Conservation (phyloP, 2,329 filamentous ascomycete species). For the Tolypocladium cylindrosporum region DNA sequence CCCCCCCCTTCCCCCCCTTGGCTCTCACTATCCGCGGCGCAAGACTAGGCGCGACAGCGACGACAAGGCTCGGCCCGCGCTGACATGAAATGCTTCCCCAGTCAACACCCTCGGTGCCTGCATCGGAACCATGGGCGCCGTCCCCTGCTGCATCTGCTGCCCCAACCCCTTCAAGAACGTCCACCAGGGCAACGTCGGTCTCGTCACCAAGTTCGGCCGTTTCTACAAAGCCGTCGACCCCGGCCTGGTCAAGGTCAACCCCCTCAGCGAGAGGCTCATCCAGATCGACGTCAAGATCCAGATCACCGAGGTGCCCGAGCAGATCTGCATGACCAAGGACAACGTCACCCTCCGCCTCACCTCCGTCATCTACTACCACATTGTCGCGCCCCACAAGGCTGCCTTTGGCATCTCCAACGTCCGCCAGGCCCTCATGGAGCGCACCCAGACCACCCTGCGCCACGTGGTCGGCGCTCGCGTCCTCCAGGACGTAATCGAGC, state of each 20-base stretch:
- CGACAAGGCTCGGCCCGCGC: neutral
- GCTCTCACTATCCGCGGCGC: neutral
- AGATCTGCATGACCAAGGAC: conserved; percentile 99
- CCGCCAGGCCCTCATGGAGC: conserved; percentile 90
- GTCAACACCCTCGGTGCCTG: conserved; percentile 64
- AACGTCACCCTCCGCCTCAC: conserved; percentile 92
- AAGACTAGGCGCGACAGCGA: neutral
- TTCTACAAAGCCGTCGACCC: conserved; percentile 96
- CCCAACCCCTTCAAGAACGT: conserved; percentile 96
- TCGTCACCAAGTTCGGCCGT: conserved; percentile 89
- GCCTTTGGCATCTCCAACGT: conserved; percentile 95
- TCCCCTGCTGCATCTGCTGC: conserved; percentile 85
- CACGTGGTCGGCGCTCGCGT: conserved; percentile 94
- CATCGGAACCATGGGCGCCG: conserved; percentile 71
- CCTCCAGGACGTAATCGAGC: conserved; percentile 95
- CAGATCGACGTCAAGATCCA: conserved; percentile 99
- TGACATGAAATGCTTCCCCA: conserved; percentile 14
- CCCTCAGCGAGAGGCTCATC: conserved; percentile 77
- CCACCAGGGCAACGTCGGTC: conserved; percentile 83
- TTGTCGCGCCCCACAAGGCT: conserved; percentile 88
- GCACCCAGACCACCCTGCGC: conserved; percentile 92
- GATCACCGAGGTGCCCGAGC: conserved; percentile 91
- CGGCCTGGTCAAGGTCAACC: conserved; percentile 95
- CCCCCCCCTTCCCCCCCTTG: conserved; percentile 8
- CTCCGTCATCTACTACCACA: conserved; percentile 98